Evolutionary conservation across 2,329 filamentous ascomycete species (phyloP), one percentile per base, ranked within the genome.

Genomic region (Paecilomyces formosus): DNA sequence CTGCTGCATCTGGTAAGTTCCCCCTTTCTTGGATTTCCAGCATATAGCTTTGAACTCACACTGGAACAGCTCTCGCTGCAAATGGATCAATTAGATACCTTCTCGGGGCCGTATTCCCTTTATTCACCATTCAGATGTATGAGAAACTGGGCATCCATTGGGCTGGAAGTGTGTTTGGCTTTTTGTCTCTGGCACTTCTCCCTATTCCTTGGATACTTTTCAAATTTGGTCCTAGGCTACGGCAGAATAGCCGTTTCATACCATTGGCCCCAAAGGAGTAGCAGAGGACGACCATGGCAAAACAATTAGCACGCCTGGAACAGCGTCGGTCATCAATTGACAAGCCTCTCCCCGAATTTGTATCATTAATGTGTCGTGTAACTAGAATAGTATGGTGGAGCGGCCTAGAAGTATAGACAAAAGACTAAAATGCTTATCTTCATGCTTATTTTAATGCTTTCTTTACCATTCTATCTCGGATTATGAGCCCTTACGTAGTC

Each of bases 31-130:
- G 3, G n/a, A n/a, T 35, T 35, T 35, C 11, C 8, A 35, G 31
- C 3, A 35, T 9, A 35, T 35, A 58, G 5, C 22, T 53, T 22
- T 3, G 6, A 4, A 31, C 57, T 58, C 7, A 58, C 31, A 45
- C 57, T 35, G 31, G 1, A 35, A 35, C 8, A 35, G 31, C 59
- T 15, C 51, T 60, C 49, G 59, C 59, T 45, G 59, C 56, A 4
- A 60, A 60, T 22, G 59, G 59, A 49, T 54, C 51, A 11, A 13
- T 58, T 4, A 57, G 59, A 53, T 60, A 59, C 60, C 57, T 68
- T 3, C 35, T 39, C 35, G 35, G 35, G 6, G 35, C 35, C 7
- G n/a, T n/a, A 11, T 39, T 39, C n/a, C 35, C 35, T 39, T n/a
- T 39, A 13, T 39, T 39, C 3, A 39, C 35, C 1, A 11, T 39